Conservation (phyloP, 169 alveolate species). For the Eimeria necatrix region DNA sequence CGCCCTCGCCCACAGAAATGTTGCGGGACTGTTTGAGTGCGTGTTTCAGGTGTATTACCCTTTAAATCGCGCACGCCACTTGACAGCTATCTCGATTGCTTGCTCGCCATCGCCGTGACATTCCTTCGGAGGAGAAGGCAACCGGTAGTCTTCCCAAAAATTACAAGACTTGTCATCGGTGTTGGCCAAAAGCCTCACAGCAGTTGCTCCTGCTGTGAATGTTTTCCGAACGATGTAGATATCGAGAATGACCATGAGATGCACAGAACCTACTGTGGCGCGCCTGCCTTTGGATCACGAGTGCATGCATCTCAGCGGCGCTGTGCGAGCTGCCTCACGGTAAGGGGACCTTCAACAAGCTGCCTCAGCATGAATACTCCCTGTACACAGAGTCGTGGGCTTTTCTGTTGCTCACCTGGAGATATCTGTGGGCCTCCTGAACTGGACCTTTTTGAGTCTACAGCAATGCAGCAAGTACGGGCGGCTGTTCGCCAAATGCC, state of each 20-base stretch:
- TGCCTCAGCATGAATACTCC: neutral
- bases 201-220: slow-evolving; percentile 1
- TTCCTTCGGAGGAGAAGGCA: slow-evolving; percentile 32
- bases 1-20: no score
- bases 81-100: slow-evolving; percentile 37
- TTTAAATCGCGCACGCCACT: slow-evolving; percentile 54
- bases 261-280: neutral
- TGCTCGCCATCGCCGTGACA: slow-evolving; percentile 32
- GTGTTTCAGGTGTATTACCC: slow-evolving; percentile 12
- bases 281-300: neutral
- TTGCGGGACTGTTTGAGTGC: neutral
- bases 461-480: slow-evolving; percentile 58
- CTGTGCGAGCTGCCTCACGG: slow-evolving; percentile 60
- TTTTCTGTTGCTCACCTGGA: neutral
- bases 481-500: slow-evolving; percentile 50
- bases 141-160: slow-evolving; percentile 50
- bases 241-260: neutral
- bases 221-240: neutral
- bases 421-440: slow-evolving; percentile 34
- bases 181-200: neutral
- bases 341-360: slow-evolving; percentile 23
- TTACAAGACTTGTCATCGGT: neutral
- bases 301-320: slow-evolving; percentile 5
- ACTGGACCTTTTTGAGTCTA: slow-evolving; percentile 62
- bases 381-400: neutral